A percentile compares a stretch with the other conserved stretches of the same genome.
These are phyloP conservation scores for Daedalea quercina DNA, from an alignment of 768 basidiomycete species.

Conservation along the genomic window DNA sequence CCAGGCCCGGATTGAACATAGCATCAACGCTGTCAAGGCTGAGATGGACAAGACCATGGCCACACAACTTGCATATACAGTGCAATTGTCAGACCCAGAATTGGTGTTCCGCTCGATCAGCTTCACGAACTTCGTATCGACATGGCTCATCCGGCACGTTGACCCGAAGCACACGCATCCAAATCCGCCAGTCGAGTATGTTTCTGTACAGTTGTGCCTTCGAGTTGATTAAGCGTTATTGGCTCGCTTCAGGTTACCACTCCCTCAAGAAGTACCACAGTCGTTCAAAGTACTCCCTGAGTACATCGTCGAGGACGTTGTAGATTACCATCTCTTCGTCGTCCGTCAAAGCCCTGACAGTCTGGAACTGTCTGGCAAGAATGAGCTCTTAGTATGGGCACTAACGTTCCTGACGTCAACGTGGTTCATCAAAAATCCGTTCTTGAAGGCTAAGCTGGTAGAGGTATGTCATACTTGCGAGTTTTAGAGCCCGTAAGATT, in stretches of 20 bases:
- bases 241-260: slow-evolving; percentile 56
- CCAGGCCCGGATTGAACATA: slow-evolving; percentile 71
- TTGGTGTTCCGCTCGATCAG: slow-evolving; percentile 70
- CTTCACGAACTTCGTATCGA: slow-evolving; percentile 87
- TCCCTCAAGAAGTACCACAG: slow-evolving; percentile 80
- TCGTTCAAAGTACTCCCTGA: slow-evolving; percentile 87
- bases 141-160: slow-evolving; percentile 88
- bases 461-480: slow-evolving; percentile 43
- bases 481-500: background rate
- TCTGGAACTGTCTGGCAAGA: slow-evolving; percentile 78
- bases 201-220: slow-evolving; percentile 6
- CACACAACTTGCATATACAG: slow-evolving; percentile 76
- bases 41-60: slow-evolving; percentile 66
- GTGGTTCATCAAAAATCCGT: slow-evolving; percentile 98
- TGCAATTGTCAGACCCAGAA: slow-evolving; percentile 83
- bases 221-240: background rate
- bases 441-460: slow-evolving; percentile 93
- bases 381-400: slow-evolving; percentile 79
- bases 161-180: slow-evolving; percentile 82
- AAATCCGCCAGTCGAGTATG: slow-evolving; percentile 56
- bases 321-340: slow-evolving; percentile 82
- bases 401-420: slow-evolving; percentile 91
- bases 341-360: slow-evolving; percentile 72
- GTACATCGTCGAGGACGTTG: slow-evolving; percentile 89
- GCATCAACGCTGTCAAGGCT: slow-evolving; percentile 70